A percentile compares a stretch with the other conserved stretches of the same genome.
phyloP scores from a whole-genome alignment of 1,139 yeast species.

The Geotrichum bryndzae region DNA sequence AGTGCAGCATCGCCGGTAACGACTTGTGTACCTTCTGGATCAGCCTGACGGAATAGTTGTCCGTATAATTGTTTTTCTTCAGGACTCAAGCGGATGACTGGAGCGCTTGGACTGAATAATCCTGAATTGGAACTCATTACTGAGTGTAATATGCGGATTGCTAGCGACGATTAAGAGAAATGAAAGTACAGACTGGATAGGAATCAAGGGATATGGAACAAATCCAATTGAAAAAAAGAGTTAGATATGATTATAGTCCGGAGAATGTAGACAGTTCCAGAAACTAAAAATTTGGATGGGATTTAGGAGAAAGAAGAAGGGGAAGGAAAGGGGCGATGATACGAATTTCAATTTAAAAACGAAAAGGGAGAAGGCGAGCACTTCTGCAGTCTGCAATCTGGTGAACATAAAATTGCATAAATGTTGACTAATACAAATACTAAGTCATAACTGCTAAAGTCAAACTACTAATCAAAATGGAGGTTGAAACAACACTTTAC shows the following conservation, averaged over 20 bases:
- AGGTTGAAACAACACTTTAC: background rate
- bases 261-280: background rate
- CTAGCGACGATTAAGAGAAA: background rate
- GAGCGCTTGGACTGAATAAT: slow-evolving; percentile 4
- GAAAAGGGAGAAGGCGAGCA: background rate
- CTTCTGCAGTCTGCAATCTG: background rate
- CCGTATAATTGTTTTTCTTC: slow-evolving; percentile 76
- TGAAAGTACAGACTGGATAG: background rate
- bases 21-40: slow-evolving; percentile 70
- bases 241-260: background rate
- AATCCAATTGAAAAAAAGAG: background rate
- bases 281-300: background rate
- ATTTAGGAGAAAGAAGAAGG: background rate
- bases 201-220: background rate
- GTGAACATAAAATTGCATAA: background rate
- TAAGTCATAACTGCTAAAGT: background rate
- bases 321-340: background rate
- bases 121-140: slow-evolving; percentile 7
- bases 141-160: background rate
- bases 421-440: background rate
- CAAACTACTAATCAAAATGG: background rate
- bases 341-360: background rate
- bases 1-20: slow-evolving; percentile 92
- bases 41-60: slow-evolving; percentile 70
- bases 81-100: slow-evolving; percentile 45